phyloP scores from a whole-genome alignment of 2,329 filamentous ascomycete genomes.

The Lecanicillium sp. region DNA sequence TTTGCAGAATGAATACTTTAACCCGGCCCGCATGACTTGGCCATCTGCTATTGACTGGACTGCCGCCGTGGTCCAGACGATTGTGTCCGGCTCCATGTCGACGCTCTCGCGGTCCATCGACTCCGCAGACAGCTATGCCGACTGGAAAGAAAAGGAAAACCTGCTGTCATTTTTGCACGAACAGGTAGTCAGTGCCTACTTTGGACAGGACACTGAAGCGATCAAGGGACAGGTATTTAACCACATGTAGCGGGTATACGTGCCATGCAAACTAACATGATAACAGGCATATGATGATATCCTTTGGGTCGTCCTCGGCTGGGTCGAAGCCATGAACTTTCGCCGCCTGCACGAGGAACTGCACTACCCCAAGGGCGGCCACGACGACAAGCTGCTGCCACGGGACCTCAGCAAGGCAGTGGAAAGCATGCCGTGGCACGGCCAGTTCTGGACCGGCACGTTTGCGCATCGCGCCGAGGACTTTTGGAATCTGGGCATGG shows the following conservation, averaged over 20 bases:
- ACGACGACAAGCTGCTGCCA: constrained; percentile 14
- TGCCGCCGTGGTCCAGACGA: constrained; percentile 72
- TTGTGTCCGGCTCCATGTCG: constrained; percentile 64
- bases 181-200: constrained; percentile 72
- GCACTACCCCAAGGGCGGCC: constrained; percentile 40
- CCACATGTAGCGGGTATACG: background rate
- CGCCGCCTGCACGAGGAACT: constrained; percentile 59
- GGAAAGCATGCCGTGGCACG: constrained; percentile 58
- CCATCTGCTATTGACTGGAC: constrained; percentile 90
- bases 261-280: constrained; percentile 6
- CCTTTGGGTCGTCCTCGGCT: constrained; percentile 88
- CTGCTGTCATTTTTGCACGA: constrained; percentile 77
- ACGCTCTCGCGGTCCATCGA: constrained; percentile 58
- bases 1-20: constrained; percentile 74
- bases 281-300: constrained; percentile 86
- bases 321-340: constrained; percentile 77
- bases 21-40: constrained; percentile 73
- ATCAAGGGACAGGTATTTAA: constrained; percentile 50
- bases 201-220: constrained; percentile 71
- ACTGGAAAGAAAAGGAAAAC: constrained; percentile 57
- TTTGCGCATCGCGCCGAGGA: constrained; percentile 78
- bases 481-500: constrained; percentile 75
- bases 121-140: constrained; percentile 23
- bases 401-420: constrained; percentile 23
- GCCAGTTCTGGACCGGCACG: constrained; percentile 62